Percentiles rank a stretch among this genome's conserved stretches.
Conservation (phyloP, 345 rosid species). For the Populus simonii region DNA sequence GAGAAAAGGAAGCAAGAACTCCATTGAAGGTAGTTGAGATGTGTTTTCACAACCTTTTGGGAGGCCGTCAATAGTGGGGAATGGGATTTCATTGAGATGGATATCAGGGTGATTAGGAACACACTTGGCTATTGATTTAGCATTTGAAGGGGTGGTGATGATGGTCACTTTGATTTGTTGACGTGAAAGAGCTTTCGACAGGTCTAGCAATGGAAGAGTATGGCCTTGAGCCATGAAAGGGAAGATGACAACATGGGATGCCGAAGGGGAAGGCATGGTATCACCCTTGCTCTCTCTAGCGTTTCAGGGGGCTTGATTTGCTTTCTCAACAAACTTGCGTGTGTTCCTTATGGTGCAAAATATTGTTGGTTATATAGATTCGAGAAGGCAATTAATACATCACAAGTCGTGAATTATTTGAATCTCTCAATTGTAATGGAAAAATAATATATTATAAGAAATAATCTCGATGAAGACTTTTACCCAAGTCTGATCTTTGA, state of each 20-base stretch:
- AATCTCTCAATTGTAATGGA: too few relatives aligned
- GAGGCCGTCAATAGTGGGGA: slow-evolving; percentile 11
- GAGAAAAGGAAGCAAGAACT: slow-evolving; percentile 14
- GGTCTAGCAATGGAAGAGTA: slow-evolving; percentile 51
- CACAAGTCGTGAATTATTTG: too few relatives aligned
- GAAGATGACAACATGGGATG: slow-evolving; percentile 28
- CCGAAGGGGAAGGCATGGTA: neutral
- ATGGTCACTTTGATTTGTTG: slow-evolving; percentile 40
- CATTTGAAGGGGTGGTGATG: slow-evolving; percentile 43
- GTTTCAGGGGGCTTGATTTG: neutral
- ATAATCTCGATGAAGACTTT: too few relatives aligned
- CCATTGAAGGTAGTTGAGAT: slow-evolving; percentile 15
- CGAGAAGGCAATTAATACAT: too few relatives aligned
- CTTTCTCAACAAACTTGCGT: neutral
- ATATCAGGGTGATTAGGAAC: neutral
- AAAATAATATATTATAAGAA: too few relatives aligned
- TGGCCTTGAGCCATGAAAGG: slow-evolving; percentile 69
- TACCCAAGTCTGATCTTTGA: too few relatives aligned
- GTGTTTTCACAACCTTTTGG: slow-evolving; percentile 23
- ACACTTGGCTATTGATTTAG: slow-evolving; percentile 1
- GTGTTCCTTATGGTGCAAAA: neutral
- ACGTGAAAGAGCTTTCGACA: slow-evolving; percentile 44
- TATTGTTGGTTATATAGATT: neutral
- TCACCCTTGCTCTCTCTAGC: too few relatives aligned
- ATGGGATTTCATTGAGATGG: slow-evolving; percentile 16